Evolutionary conservation across 495 filamentous ascomycete genomes (phyloP).

Genomic region (Penicillium lividum): DNA sequence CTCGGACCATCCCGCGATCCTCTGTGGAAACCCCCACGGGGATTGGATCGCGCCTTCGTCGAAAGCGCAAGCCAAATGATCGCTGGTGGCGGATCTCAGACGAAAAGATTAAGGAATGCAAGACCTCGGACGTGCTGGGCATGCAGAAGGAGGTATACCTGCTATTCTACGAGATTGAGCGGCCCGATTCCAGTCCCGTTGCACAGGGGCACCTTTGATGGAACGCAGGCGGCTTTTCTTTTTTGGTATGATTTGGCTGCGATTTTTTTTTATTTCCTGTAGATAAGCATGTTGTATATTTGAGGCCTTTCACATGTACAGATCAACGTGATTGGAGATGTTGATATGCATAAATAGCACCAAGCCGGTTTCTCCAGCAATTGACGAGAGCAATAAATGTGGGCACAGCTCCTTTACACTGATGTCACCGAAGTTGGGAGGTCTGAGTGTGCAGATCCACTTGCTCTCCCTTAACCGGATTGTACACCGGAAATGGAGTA

Average conservation of each 20-base stretch:
- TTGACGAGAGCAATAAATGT: background rate
- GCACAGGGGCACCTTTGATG: constrained; percentile 1
- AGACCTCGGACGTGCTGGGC: constrained; percentile 82
- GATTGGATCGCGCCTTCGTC: constrained; percentile 46
- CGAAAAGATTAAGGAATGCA: constrained; percentile 92
- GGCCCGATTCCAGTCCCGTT: constrained; percentile 16
- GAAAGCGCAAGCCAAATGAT: constrained; percentile 61
- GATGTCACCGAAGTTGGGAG: constrained; percentile 1
- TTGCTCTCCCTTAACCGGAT: constrained; percentile 13
- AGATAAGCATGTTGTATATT: background rate
- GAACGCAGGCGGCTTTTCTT: background rate
- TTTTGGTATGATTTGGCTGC: background rate
- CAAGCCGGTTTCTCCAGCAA: background rate
- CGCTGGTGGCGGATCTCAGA: constrained; percentile 99
- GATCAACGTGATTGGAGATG: background rate
- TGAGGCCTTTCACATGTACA: background rate
- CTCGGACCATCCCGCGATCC: constrained; percentile 30
- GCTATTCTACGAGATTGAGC: constrained; percentile 89
- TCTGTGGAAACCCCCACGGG: constrained; percentile 18
- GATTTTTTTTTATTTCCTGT: background rate
- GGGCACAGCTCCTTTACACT: background rate
- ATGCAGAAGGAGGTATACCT: constrained; percentile 98
- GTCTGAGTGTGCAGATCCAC: constrained; percentile 6
- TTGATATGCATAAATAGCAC: background rate
- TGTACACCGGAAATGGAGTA: constrained; percentile 11